These are phyloP conservation scores for Phytophthora hybrid DNA, from an alignment of 352 stramenopile species.

Conservation along the genomic window DNA sequence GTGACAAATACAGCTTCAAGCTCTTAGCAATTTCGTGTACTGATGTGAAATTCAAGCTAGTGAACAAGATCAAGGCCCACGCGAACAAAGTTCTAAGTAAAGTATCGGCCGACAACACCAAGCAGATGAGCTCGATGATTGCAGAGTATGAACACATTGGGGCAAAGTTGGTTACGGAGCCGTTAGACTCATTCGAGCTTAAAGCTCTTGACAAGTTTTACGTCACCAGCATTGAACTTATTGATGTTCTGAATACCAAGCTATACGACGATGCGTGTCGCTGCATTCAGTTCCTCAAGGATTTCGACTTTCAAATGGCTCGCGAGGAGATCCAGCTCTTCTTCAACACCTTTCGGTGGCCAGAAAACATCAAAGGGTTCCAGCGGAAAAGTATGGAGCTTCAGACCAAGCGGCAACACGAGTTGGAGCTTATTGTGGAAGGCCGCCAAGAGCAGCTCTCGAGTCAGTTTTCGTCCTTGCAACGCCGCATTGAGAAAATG, in stretches of 20 bases:
- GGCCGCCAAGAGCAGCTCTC: conserved; percentile 89
- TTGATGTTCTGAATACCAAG: conserved; percentile 75
- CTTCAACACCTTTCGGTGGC: conserved; percentile 92
- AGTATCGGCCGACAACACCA: conserved; percentile 87
- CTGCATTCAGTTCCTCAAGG: conserved; percentile 89
- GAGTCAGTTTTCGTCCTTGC: conserved; percentile 77
- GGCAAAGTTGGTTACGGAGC: conserved; percentile 87
- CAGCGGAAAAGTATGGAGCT: conserved; percentile 93
- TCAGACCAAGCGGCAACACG: conserved; percentile 89
- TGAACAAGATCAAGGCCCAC: conserved; percentile 76
- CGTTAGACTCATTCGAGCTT: conserved; percentile 91
- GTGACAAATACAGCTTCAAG: conserved; percentile 91
- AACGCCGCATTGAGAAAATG: conserved; percentile 92
- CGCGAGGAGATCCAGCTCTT: conserved; percentile 93
- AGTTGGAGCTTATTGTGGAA: conserved; percentile 91
- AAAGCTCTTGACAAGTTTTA: conserved; percentile 91
- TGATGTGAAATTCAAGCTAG: conserved; percentile 90
- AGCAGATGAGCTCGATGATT: conserved; percentile 89
- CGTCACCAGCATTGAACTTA: conserved; percentile 71
- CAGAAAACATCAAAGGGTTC: conserved; percentile 92
- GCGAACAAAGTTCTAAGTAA: conserved; percentile 77
- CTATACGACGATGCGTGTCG: conserved; percentile 82
- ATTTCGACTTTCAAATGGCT: conserved; percentile 87
- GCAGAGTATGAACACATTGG: conserved; percentile 91
- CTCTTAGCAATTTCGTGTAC: conserved; percentile 91